Evolutionary conservation across 2,329 filamentous ascomycete genomes (phyloP).

Genomic region (Colletotrichum spaethianum): DNA sequence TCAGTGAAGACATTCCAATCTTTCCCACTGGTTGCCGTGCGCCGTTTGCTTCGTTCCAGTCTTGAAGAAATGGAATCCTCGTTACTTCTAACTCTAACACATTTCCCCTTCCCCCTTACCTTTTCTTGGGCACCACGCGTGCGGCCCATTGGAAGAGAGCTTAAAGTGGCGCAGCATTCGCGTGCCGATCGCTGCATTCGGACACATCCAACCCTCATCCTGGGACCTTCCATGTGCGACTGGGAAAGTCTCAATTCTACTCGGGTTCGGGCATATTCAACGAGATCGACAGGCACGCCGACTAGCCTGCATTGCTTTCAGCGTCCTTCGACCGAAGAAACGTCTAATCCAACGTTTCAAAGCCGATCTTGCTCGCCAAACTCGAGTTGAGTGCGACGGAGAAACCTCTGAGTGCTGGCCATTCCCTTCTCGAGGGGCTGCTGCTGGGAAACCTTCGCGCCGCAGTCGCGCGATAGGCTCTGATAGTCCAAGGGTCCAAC

Average conservation of each 20-base stretch:
- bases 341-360: neutral
- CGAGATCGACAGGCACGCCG: conserved; percentile 39
- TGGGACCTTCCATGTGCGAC: conserved; percentile 21
- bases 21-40: conserved; percentile 22
- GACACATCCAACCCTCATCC: conserved; percentile 21
- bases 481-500: conserved; percentile 35
- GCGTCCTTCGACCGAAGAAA: neutral
- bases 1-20: conserved; percentile 17
- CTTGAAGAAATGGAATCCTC: neutral
- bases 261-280: conserved; percentile 24
- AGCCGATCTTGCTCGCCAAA: neutral
- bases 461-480: conserved; percentile 16
- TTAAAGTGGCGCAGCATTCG: conserved; percentile 24
- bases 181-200: conserved; percentile 37
- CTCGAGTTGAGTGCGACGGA: neutral
- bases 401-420: neutral
- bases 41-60: conserved; percentile 8
- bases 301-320: conserved; percentile 11
- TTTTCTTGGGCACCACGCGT: conserved; percentile 18
- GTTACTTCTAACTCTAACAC: neutral
- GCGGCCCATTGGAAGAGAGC: conserved; percentile 15
- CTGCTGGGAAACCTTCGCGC: neutral
- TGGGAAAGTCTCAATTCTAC: conserved; percentile 16
- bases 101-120: neutral
- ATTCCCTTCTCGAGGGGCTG: too few relatives aligned